Evolutionary conservation across 768 basidiomycete genomes (phyloP), one percentile per base, ranked within the genome.

Genomic region (Tricholoma sp.): DNA sequence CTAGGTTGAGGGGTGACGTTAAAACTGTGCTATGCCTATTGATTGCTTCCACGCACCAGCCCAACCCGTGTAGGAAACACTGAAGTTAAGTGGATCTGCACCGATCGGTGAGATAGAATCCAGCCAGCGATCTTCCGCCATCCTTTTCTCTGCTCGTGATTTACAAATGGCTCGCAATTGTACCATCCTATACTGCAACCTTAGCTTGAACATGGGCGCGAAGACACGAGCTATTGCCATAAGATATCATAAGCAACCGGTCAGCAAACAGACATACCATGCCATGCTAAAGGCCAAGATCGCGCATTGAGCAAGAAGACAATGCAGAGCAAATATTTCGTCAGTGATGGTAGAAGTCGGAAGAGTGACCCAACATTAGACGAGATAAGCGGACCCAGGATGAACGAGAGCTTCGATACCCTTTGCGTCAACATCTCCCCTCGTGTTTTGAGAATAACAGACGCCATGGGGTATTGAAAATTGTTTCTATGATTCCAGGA

Each of bases 281-380:
- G 88, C 87, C 88, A 90, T 27, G 74, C 74, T 19, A 86, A 64
- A 1, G 88, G 88, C 66, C 82, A 78, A 12, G 85, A 86, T 18
- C 83, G 80, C 16, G 72, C 57, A 58, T 89, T 88, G 18, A 83
- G 39, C n/a, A 88, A 64, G 50, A 89, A 70, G 0, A 89, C 55
- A 18, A 84, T 32, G 39, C 65, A 61, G n/a, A 79, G 54, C 37
- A 81, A 52, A 59, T 72, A 75, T 67, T 81, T 85, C 2, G 62
- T 57, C 3, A 65, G 35, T 3, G 59, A 59, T 6, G 67, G 66
- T 22, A 61, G 32, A 6, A 55, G 35, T n/a, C 55, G 63, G 10
- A 61, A 14, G 10, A 62, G 27, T 8, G 47, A 47, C 0, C 18
- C 37, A 22, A 57, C 37, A 34, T 61, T 61, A 14, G 51, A 37